phyloP scores from a whole-genome alignment of 148 eudicot genomes.

The Nepenthes mirabilis region DNA sequence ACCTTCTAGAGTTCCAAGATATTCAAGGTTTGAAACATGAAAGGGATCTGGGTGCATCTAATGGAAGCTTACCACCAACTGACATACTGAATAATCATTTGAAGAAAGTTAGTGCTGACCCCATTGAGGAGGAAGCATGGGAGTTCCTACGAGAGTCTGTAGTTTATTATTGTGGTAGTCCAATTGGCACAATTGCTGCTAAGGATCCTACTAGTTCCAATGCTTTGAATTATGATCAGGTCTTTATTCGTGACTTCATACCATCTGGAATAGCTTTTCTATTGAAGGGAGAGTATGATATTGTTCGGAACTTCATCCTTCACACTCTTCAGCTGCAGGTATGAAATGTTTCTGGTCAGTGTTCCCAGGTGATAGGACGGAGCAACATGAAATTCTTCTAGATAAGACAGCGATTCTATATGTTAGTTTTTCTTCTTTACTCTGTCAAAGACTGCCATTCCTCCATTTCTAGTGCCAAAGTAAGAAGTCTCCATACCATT shows the following conservation, averaged over 20 bases:
- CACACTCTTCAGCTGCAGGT: slow-evolving; percentile 51
- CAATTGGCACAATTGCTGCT: slow-evolving; percentile 70
- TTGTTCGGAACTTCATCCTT: slow-evolving; percentile 43
- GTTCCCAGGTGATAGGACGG: too few relatives aligned
- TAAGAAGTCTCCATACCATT: too few relatives aligned
- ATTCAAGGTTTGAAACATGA: slow-evolving; percentile 14
- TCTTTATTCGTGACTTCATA: slow-evolving; percentile 41
- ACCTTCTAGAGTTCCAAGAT: slow-evolving; percentile 22
- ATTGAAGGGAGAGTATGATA: slow-evolving; percentile 42
- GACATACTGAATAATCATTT: slow-evolving; percentile 8
- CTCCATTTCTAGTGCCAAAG: too few relatives aligned
- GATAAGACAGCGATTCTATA: too few relatives aligned
- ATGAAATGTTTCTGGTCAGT: slow-evolving; percentile 2
- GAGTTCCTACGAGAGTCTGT: slow-evolving; percentile 41
- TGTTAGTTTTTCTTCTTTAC: too few relatives aligned
- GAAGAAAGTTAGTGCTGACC: slow-evolving; percentile 8
- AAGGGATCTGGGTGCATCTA: slow-evolving; percentile 8
- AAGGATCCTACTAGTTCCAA: slow-evolving; percentile 38
- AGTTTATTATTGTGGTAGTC: slow-evolving; percentile 54
- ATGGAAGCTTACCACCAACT: slow-evolving; percentile 8
- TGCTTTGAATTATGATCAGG: slow-evolving; percentile 54
- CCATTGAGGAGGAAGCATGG: slow-evolving; percentile 64
- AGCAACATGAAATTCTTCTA: too few relatives aligned
- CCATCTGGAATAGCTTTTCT: slow-evolving; percentile 44
- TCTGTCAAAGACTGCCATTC: too few relatives aligned